Evolutionary conservation across 163 green algal species (phyloP), one percentile per base, ranked within the genome.

Genomic region (Picocystis sp.): DNA sequence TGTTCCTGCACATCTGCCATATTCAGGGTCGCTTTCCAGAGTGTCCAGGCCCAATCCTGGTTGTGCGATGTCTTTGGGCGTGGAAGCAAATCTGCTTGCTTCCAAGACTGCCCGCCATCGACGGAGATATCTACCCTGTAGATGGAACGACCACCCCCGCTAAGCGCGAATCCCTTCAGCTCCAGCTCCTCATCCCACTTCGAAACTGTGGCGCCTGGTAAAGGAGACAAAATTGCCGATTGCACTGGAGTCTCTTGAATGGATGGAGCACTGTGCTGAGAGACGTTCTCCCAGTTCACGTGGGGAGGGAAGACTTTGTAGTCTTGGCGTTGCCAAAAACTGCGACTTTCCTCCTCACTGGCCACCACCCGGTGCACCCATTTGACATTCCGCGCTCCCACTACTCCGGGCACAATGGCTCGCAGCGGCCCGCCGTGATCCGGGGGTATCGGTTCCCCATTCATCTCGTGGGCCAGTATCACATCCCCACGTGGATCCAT

Each of bases 401-500:
- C 44, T 8, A 23, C 21, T 24, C 44, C 44, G 3, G 44, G 44
- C 44, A 24, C 44, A 24, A 50, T 50, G 44, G 22, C 21, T 24
- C 44, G 3, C 44, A 50, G 21, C 5, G 44, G 44, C 8, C 29
- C 29, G 8, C 29, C 29, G 8, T 38, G 29, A 8, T 38, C 29
- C 8, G 29, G 45, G 0, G 65, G 71, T 34, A 94, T 62, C 8
- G 72, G 62, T 64, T 76, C 42, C 2, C 83, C 83, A 56, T 94
- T 94, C 84, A 94, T 94, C 53, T 89, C 80, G 55, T 79, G 92
- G 0, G 81, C 85, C 50, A 94, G 67, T 46, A 94, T 63, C 35
- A 88, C 79, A 47, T 92, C 83, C 43, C 64, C 71, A 22, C 48
- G 25, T 1, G 52, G 53, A 44, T 65, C 54, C 29, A 81, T 51